A percentile compares a stretch with the other conserved stretches of the same genome.
phyloP scores from a whole-genome alignment of 148 eudicot species.

The Camellia lanceoleosa region DNA sequence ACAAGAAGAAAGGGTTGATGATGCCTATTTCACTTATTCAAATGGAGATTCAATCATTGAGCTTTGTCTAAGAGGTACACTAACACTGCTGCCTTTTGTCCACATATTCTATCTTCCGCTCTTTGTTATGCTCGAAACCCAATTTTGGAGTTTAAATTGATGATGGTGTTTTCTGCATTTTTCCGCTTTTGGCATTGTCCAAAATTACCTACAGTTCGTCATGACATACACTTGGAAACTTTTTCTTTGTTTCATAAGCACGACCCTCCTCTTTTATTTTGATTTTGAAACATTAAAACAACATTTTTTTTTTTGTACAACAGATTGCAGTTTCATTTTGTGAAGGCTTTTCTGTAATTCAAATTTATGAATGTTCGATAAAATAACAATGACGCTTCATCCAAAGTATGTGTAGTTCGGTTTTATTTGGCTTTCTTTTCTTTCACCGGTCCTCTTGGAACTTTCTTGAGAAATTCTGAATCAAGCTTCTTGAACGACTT shows the following conservation, averaged over 20 bases:
- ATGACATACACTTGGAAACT: no score
- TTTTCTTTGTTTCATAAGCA: no score
- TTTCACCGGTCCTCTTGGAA: slow-evolving; percentile 48
- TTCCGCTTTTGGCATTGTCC: no score
- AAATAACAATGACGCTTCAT: neutral
- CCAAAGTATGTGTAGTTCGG: neutral
- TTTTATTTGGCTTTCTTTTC: slow-evolving; percentile 19
- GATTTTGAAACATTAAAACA: neutral
- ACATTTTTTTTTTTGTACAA: neutral
- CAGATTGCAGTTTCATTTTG: neutral
- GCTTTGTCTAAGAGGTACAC: neutral
- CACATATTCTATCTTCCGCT: neutral
- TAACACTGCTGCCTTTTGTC: neutral
- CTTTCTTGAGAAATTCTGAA: no score
- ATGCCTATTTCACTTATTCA: slow-evolving; percentile 13
- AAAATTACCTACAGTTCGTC: no score
- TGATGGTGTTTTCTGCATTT: no score
- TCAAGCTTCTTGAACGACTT: slow-evolving; percentile 40
- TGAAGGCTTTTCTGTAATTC: neutral
- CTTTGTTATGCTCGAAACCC: neutral
- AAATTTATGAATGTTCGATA: neutral
- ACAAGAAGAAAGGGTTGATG: slow-evolving; percentile 57
- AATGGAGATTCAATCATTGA: neutral
- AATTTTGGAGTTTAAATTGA: neutral
- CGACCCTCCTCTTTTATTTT: no score